Percentiles rank a stretch among this genome's conserved stretches.
Evolutionary conservation across 306 rosid genomes (phyloP).

Genomic region (Prunus padus): DNA sequence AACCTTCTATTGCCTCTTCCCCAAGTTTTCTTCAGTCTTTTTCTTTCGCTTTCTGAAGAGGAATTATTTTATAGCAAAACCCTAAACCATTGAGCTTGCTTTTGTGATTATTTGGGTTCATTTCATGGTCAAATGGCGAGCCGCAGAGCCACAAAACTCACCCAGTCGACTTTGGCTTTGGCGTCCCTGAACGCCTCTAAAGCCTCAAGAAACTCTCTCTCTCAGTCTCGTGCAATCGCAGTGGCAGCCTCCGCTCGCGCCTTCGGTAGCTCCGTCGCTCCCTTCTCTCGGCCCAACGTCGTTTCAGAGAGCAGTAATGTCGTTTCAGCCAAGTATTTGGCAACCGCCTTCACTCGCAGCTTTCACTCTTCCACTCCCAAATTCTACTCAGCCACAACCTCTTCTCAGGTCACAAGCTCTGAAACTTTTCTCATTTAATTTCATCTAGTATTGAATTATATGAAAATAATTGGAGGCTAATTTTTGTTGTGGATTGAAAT

Average conservation of each 20-base stretch:
- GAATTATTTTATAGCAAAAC: neutral
- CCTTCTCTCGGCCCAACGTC: conserved; percentile 24
- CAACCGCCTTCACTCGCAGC: conserved; percentile 51
- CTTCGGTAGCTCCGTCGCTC: conserved; percentile 1
- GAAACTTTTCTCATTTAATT: neutral
- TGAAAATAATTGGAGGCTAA: neutral
- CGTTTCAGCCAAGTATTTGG: conserved; percentile 52
- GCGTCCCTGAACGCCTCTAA: conserved; percentile 39
- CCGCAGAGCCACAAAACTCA: conserved; percentile 56
- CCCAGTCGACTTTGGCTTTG: conserved; percentile 43
- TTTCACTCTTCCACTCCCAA: conserved; percentile 58
- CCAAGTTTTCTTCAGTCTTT: conserved; percentile 15
- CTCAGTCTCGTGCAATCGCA: conserved; percentile 25
- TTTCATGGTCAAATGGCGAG: conserved; percentile 47
- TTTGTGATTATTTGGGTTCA: neutral
- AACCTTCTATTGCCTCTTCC: conserved; percentile 33
- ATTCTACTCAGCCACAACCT: conserved; percentile 39
- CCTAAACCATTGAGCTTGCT: neutral
- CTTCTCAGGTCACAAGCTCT: conserved; percentile 52
- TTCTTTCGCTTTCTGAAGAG: neutral
- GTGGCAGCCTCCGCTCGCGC: conserved; percentile 6
- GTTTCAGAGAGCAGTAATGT: conserved; percentile 24
- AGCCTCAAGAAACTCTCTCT: conserved; percentile 21
- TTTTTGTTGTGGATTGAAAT: neutral
- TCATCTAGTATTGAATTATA: neutral